Evolutionary conservation across 305 asterid genomes (phyloP), one percentile per base, ranked within the genome.

Genomic region (Euphrasia arctica): DNA sequence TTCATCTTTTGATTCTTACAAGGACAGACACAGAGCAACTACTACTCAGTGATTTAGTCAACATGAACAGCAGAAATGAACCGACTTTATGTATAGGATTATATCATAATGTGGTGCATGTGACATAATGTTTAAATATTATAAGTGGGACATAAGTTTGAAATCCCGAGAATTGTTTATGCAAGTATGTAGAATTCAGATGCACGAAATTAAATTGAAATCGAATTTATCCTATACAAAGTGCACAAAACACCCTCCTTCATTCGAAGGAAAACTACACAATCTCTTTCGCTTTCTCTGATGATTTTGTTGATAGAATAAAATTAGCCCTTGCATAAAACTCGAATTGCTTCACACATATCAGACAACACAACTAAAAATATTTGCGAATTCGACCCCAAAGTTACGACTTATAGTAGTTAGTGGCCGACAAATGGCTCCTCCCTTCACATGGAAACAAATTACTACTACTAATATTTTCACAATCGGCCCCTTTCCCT

Each of bases 371-470:
- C 18, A 61, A 22, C 34, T 49, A 39, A 13, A 61, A 11, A 57
- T 15, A 60, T 27, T 41, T 13, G 22, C 8, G 0, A 49, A 49
- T 49, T 27, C 55, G 6, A 49, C 55, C 22, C 45, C 60, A 64
- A 54, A 63, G 51, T 49, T 43, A 32, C 39, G 41, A 29, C 27
- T 25, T 25, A 25, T 25, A 25, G 27, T 25, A 25, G 27, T 25
- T 22, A 11, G 42, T 13, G 54, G 72, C 73, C 71, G 81, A 69
- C 75, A 70, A 41, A 43, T 62, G 12, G 74, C 58, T 68, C 63
- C 55, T 60, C 70, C 25, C 48, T 58, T 72, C 79, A 75, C 77
- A 78, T 78, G 82, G 79, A 77, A 74, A 75, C 78, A 78, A 81
- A 75, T 56, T 59, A 25, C 27, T 25, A 25, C 27, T 25, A 25